Evolutionary conservation across 2,329 filamentous ascomycete species (phyloP), one percentile per base, ranked within the genome.

Genomic region (Penicillium sclerotigenum): DNA sequence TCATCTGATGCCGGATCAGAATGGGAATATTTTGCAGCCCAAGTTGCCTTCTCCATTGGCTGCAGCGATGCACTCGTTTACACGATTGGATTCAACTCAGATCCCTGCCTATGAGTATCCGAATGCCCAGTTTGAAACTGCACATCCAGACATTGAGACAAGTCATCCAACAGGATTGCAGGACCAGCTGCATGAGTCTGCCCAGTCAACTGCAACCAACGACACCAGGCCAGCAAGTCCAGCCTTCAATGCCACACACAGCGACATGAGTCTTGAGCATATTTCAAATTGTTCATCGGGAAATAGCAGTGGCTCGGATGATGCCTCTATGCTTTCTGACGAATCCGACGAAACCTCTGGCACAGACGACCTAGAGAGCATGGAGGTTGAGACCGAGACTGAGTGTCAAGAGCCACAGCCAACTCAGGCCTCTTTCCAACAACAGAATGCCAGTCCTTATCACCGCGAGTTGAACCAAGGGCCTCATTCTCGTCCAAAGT

Each of bases 251-350:
- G 28, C 47, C 20, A 18, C 8, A 16, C 18, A 28, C 11, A 47
- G 48, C 20, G 34, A 47, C 4, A 40, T 24, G 16, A 20, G 20
- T 9, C 20, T 40, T 10, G 48, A 34, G 6, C 1, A 38, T 34
- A 16, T 7, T 24, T 50, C 46, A 13, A 46, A 45, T 29, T 67
- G 52, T 59, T 48, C 56, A 37, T 62, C 62, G 5, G 60, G 60
- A 18, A 60, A 56, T 3, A 64, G 60, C 52, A 71, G 68, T 37
- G 57, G 64, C 24, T 68, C 62, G n/a, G 68, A 71, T 28, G 68
- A 70, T 18, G 67, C 69, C 18, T 69, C 68, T 1, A 54, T 61
- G 36, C 50, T 67, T 8, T 68, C 67, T 37, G 71, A 71, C 20
- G 36, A 56, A 9, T 67, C 66, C 4, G 59, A 65, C 5, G 56